Base-by-base conservation (phyloP, 2,329 filamentous ascomycete genomes). In the Mycogone perniciosa region DNA sequence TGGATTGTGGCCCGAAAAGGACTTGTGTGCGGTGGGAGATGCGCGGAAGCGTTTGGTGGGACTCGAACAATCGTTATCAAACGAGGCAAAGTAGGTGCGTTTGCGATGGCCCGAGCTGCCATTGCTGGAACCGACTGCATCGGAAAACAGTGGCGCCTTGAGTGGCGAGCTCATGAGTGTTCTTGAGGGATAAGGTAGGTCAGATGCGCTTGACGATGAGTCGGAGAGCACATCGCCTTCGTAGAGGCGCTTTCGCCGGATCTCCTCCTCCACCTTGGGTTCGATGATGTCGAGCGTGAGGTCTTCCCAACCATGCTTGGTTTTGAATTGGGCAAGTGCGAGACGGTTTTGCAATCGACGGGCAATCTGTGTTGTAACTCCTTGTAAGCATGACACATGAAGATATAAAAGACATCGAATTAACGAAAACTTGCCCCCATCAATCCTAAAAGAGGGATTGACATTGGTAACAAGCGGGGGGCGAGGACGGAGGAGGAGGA, bases 321-420 rank as follows among this genome's bases (percentile, higher is more conserved):
- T 90, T 74, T 97, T 97, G 80, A 96, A 93, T 70, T 95, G 93
- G 66, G 93, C 93, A 57, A 97, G 82, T 53, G 93, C 92, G 54
- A 99, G 83, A 57, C 92, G 89, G 74, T 95, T 90, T 73, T 97
- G 90, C 50, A 99, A 77, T 64, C 87, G 88, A 67, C 92, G 81
- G 61, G 91, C 93, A 75, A 99, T 95, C 93, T 97, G 44, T 37
- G 34, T 45, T 39, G 31, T 37, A 31, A 44, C 42, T 45, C 13
- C 41, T 33, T 44, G 49, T 57, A 48, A 62, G 54, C 50, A 54
- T 41, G 30, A 49, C 27, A 41, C 30, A 31, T 40, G 20, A 30
- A 51, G 27, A 40, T 34, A 37, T 31, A 31, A 48, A 8, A 30
- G 29, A 20, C 30, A 20, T 26, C 13, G 10, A 52, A 20, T 44